These are phyloP conservation scores for Teunomyces aglyptinius DNA, from an alignment of 805 yeast species.

Conservation along the genomic window DNA sequence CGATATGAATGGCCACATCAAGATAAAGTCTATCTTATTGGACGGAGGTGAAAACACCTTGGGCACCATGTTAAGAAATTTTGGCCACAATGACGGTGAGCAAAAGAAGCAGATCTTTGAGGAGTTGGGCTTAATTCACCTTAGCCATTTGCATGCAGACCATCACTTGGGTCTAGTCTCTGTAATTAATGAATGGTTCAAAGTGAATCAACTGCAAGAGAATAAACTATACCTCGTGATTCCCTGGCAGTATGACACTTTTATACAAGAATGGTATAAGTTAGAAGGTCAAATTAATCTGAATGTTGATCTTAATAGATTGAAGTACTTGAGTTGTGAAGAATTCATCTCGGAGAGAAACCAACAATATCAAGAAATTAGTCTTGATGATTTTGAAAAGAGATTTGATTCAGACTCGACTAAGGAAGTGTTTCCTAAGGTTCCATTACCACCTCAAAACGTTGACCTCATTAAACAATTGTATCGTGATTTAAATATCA, in stretches of 20 bases:
- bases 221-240: conserved; percentile 55
- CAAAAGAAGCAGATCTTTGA: conserved; percentile 42
- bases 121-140: conserved; percentile 63
- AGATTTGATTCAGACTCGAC: conserved; percentile 24
- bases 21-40: conserved; percentile 52
- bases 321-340: conserved; percentile 60
- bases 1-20: conserved; percentile 16
- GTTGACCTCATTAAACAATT: conserved; percentile 28
- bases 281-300: conserved; percentile 37
- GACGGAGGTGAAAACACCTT: conserved; percentile 97
- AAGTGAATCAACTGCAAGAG: conserved; percentile 28
- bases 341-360: conserved; percentile 41
- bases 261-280: conserved; percentile 65
- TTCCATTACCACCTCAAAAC: conserved; percentile 27
- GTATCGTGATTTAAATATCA: conserved; percentile 43
- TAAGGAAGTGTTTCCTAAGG: conserved; percentile 15
- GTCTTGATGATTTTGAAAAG: conserved; percentile 31
- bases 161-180: conserved; percentile 87
- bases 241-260: conserved; percentile 73
- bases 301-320: conserved; percentile 34
- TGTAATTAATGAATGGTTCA: conserved; percentile 67
- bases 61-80: conserved; percentile 66
- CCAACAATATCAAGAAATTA: conserved; percentile 28
- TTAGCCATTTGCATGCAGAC: conserved; percentile 95
- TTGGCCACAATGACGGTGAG: conserved; percentile 44